Evolutionary conservation across 169 alveolate genomes (phyloP).

Genomic region (Plasmodium adleri): DNA sequence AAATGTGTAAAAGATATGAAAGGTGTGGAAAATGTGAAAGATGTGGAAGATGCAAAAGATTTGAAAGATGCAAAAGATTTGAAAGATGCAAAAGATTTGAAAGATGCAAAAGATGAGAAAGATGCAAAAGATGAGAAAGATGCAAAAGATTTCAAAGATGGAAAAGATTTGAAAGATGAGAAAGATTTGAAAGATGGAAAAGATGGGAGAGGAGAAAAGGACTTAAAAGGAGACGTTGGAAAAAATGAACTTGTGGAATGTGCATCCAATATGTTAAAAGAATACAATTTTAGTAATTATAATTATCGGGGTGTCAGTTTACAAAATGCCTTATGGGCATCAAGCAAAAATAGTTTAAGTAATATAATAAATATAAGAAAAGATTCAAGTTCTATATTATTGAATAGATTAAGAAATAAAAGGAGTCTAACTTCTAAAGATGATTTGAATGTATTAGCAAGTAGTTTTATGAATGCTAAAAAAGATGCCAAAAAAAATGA

Average conservation of each 20-base stretch:
- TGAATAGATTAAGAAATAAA: constrained; percentile 57
- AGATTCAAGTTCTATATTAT: constrained; percentile 35
- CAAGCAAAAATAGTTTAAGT: constrained; percentile 54
- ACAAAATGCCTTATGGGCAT: constrained; percentile 36
- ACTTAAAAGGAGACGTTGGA: background rate
- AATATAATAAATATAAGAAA: constrained; percentile 60
- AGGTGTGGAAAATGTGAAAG: background rate
- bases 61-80: background rate
- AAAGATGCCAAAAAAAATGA: constrained; percentile 57
- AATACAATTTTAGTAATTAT: constrained; percentile 15
- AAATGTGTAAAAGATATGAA: background rate
- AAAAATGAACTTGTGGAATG: constrained; percentile 5
- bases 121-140: constrained; percentile 16
- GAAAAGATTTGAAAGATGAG: background rate
- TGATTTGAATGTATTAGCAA: constrained; percentile 25
- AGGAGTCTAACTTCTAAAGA: constrained; percentile 65
- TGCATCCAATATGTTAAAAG: constrained; percentile 18
- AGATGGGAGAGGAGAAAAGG: constrained; percentile 7
- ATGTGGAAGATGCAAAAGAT: background rate
- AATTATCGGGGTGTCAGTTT: constrained; percentile 11
- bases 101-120: background rate
- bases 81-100: background rate
- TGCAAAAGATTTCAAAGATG: background rate
- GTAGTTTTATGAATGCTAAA: constrained; percentile 36
- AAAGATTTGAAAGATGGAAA: background rate